A percentile compares a stretch with the other conserved stretches of the same genome.
These are phyloP conservation scores for Stylosanthes scabra DNA, from an alignment of 331 rosid species.

Conservation along the genomic window DNA sequence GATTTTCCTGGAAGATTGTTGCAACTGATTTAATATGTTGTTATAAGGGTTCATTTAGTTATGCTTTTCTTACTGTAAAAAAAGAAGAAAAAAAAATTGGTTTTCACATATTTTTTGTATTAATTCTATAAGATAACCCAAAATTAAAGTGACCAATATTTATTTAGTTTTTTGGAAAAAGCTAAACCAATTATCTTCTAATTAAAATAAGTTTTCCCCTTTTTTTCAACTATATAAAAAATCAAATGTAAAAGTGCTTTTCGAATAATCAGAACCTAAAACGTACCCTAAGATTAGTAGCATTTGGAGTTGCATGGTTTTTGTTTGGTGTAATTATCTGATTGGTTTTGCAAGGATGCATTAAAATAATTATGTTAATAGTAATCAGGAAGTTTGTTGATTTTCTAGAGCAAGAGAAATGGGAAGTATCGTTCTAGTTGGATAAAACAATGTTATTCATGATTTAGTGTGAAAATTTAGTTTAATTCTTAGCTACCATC, in stretches of 20 bases:
- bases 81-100: too few species aligned
- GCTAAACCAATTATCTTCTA: too few species aligned
- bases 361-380: neutral
- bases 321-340: neutral
- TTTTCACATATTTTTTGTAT: too few species aligned
- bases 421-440: neutral
- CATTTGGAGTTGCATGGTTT: neutral
- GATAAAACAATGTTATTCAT: constrained; percentile 7
- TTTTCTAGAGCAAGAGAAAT: constrained; percentile 13
- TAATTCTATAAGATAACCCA: too few species aligned
- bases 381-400: neutral
- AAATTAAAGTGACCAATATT: too few species aligned
- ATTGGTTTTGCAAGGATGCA: constrained; percentile 22
- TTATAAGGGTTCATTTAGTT: neutral
- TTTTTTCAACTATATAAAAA: too few species aligned
- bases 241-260: too few species aligned
- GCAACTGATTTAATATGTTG: constrained; percentile 21
- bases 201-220: too few species aligned
- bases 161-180: too few species aligned
- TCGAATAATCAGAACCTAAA: too few species aligned
- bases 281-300: too few species aligned
- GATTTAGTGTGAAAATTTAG: constrained; percentile 12
- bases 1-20: constrained; percentile 18
- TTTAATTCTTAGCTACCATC: constrained; percentile 21
- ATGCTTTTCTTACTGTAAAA: too few species aligned